Evolutionary conservation across 163 green algal genomes (phyloP), one percentile per base, ranked within the genome.

Genomic region (Trebouxiophyceae sp.): DNA sequence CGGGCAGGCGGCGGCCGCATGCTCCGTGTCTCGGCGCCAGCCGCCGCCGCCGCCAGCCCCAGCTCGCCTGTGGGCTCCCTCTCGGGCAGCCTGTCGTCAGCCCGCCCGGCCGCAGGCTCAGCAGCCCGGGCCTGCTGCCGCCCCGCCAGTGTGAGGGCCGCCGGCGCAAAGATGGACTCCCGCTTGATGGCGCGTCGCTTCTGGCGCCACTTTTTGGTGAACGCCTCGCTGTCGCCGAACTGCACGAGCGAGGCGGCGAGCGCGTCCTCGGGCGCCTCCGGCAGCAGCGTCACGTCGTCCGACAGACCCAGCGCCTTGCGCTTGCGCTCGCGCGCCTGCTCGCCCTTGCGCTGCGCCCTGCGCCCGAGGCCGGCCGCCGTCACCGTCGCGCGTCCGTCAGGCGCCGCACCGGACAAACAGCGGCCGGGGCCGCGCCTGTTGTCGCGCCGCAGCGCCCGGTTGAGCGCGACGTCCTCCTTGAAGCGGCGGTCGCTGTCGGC

Each of bases 381-480:
- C 39, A n/a, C 19, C 19, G 39, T 16, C 19, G 39, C 39, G 12
- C 39, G 19, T 50, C 19, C 39, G 19, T 50, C 39, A 16, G 12
- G 12, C 39, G 12, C 12, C 12, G 12, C 39, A 50, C 39, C 39
- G 12, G 12, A 12, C 39, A 50, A 50, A 24, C 47, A 28, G 33
- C 28, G 30, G 2, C n/a, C 33, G 19, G 50, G 58, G 12, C 12
- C 70, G 1, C 32, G 72, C 70, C 80, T 72, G 45, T 81, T 68
- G 31, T 50, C 54, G 24, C 71, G 68, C 3, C 88, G 69, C 57
- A 93, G 72, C 31, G 54, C 24, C 63, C 77, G 80, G 81, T 95
- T 95, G 5, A 83, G 62, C 1, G 65, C 65, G 45, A 87, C 89
- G 33, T 86, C 75, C 47, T 92, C 74, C 54, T 54, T 68, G 60